Conservation (phyloP, 257 asterid genomes). For the Echium plantagineum region DNA sequence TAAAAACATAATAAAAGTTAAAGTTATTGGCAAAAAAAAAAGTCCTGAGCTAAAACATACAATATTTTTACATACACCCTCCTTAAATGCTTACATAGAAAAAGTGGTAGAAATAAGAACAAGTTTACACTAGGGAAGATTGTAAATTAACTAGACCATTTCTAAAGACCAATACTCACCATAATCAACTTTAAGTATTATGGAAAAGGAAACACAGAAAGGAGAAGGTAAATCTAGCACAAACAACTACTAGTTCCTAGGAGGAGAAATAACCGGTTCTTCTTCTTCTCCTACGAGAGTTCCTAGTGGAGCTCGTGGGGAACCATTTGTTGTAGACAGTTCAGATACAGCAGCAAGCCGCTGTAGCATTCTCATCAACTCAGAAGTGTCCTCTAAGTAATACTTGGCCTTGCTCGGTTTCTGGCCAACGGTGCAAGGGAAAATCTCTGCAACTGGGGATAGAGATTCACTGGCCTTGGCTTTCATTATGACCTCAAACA, state of each 20-base stretch:
- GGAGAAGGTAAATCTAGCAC: slow-evolving; percentile 6
- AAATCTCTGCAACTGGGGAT: slow-evolving; percentile 70
- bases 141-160: too few species aligned
- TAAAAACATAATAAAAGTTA: too few species aligned
- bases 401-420: slow-evolving; percentile 75
- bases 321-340: slow-evolving; percentile 22
- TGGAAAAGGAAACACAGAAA: background rate
- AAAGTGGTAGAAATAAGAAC: too few species aligned
- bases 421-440: slow-evolving; percentile 79
- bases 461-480: slow-evolving; percentile 47
- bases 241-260: background rate
- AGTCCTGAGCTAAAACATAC: too few species aligned
- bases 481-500: slow-evolving; percentile 73
- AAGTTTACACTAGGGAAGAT: too few species aligned
- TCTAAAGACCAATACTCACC: too few species aligned
- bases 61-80: too few species aligned
- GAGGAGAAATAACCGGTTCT: background rate
- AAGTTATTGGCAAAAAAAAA: too few species aligned
- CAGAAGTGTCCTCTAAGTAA: slow-evolving; percentile 56
- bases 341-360: slow-evolving; percentile 66
- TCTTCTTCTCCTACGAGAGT: slow-evolving; percentile 26
- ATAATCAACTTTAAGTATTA: background rate
- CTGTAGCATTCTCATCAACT: slow-evolving; percentile 72
- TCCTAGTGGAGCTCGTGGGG: slow-evolving; percentile 20
- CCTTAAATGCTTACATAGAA: too few species aligned